Conservation (phyloP, 1,284 basidiomycete species). For the Agroathelia rolfsii region DNA sequence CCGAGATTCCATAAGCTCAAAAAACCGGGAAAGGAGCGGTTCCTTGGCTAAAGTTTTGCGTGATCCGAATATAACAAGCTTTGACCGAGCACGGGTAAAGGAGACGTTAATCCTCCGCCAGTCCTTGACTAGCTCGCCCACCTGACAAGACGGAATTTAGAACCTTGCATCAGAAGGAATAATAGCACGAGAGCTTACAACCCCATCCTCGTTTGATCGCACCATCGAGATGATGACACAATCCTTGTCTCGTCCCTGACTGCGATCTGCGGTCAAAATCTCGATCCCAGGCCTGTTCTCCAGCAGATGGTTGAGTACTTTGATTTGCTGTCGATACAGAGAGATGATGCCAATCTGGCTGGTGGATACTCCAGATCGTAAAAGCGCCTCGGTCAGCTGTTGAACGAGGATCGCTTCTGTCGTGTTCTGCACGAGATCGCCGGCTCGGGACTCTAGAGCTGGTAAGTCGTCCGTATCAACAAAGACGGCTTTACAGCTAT, state of each 20-base stretch:
- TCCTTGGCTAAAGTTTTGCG: constrained; percentile 56
- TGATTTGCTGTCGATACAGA: constrained; percentile 91
- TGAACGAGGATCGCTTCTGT: constrained; percentile 61
- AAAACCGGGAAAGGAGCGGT: constrained; percentile 62
- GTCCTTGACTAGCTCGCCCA: constrained; percentile 89
- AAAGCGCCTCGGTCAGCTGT: constrained; percentile 58
- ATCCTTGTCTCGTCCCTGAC: constrained; percentile 95
- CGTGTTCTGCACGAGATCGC: constrained; percentile 84
- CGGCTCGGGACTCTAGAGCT: constrained; percentile 71
- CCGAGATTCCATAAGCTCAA: constrained; percentile 59
- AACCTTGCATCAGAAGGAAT: constrained; percentile 2
- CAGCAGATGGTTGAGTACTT: constrained; percentile 61
- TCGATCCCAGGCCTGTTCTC: constrained; percentile 55
- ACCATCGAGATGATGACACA: constrained; percentile 92
- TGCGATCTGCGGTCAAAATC: constrained; percentile 89
- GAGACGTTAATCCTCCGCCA: constrained; percentile 96
- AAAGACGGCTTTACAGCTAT: constrained; percentile 78
- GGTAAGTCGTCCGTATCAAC: constrained; percentile 85
- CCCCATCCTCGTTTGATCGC: constrained; percentile 67
- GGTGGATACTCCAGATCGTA: constrained; percentile 54
- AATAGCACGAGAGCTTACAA: constrained; percentile 36
- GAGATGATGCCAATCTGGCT: constrained; percentile 83
- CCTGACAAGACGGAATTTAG: constrained; percentile 32
- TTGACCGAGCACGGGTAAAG: constrained; percentile 86
- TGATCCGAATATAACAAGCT: constrained; percentile 86